Evolutionary conservation across 306 rosid species (phyloP).

Genomic region (Coriaria nepalensis): DNA sequence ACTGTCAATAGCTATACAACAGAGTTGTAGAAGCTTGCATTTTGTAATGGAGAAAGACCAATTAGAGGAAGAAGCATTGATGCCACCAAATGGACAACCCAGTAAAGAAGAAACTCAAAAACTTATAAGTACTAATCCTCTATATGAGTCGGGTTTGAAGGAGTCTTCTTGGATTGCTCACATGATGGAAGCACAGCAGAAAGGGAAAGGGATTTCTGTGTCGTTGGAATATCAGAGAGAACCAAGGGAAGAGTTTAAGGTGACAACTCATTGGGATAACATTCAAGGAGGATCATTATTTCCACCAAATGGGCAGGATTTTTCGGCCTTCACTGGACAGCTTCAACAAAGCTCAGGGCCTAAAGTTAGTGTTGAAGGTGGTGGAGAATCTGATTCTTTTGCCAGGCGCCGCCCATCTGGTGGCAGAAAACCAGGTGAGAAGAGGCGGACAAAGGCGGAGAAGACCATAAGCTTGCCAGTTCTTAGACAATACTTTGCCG

Average conservation of each 20-base stretch:
- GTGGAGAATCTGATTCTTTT: conserved; percentile 27
- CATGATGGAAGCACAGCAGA: conserved; percentile 46
- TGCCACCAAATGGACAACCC: conserved; percentile 1
- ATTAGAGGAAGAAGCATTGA: conserved; percentile 18
- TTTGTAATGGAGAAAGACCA: conserved; percentile 22
- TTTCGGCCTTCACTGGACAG: conserved; percentile 22
- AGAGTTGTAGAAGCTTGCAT: conserved; percentile 32
- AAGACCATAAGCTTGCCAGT: conserved; percentile 47
- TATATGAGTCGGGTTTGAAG: conserved; percentile 1
- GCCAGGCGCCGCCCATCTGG: conserved; percentile 22
- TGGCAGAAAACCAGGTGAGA: conserved; percentile 43
- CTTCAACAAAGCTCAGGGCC: conserved; percentile 20
- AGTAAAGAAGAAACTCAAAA: conserved; percentile 16
- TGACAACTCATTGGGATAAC: conserved; percentile 30
- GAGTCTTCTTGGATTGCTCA: conserved; percentile 39
- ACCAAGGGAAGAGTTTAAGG: conserved; percentile 39
- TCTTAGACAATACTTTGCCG: conserved; percentile 43
- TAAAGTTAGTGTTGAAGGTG: conserved; percentile 23
- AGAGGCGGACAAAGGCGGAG: conserved; percentile 46
- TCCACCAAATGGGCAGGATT: conserved; percentile 10
- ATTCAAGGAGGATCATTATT: conserved; percentile 3
- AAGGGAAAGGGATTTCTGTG: conserved; percentile 34
- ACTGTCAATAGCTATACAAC: conserved; percentile 33
- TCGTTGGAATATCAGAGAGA: conserved; percentile 29
- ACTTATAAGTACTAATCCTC: conserved; percentile 3